These are phyloP conservation scores for Aspergillus clavatus DNA, from an alignment of 2,329 filamentous ascomycete species.

Conservation along the genomic window DNA sequence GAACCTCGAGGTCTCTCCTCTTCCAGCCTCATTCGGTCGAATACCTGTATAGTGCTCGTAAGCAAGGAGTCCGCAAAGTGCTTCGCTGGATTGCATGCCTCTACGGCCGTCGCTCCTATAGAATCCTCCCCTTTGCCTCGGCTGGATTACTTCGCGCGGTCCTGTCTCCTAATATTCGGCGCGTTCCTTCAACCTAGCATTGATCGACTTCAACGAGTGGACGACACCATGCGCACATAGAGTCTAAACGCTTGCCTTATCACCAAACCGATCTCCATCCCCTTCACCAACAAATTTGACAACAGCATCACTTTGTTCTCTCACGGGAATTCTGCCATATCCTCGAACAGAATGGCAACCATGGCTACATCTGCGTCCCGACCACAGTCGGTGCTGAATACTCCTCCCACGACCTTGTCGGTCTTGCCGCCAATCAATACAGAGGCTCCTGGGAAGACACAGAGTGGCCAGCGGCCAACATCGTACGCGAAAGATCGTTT, in stretches of 20 bases:
- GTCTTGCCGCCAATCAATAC: slow-evolving; percentile 48
- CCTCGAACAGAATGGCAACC: slow-evolving; percentile 26
- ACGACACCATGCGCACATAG: slow-evolving; percentile 35
- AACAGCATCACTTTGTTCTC: slow-evolving; percentile 9
- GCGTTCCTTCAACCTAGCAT: slow-evolving; percentile 1
- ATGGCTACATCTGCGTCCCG: slow-evolving; percentile 36
- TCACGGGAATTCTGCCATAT: background rate
- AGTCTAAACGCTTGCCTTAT: slow-evolving; percentile 23
- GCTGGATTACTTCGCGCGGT: slow-evolving; percentile 3
- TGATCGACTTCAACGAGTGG: slow-evolving; percentile 14
- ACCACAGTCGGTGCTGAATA: slow-evolving; percentile 24
- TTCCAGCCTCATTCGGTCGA: slow-evolving; percentile 4
- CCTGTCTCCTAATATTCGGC: slow-evolving; percentile 1
- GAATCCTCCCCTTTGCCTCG: background rate
- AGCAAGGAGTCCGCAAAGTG: slow-evolving; percentile 19
- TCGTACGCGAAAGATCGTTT: slow-evolving; percentile 75
- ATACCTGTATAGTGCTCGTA: slow-evolving; percentile 13
- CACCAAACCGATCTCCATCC: slow-evolving; percentile 10
- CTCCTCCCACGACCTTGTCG: slow-evolving; percentile 24
- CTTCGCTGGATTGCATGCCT: slow-evolving; percentile 16
- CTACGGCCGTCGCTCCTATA: background rate
- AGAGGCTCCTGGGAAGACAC: slow-evolving; percentile 51
- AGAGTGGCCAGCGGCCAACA: slow-evolving; percentile 63
- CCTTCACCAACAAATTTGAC: slow-evolving; percentile 17
- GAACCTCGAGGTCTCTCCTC: background rate